phyloP scores from a whole-genome alignment of 768 basidiomycete genomes.

The Leccinum uliginosum region DNA sequence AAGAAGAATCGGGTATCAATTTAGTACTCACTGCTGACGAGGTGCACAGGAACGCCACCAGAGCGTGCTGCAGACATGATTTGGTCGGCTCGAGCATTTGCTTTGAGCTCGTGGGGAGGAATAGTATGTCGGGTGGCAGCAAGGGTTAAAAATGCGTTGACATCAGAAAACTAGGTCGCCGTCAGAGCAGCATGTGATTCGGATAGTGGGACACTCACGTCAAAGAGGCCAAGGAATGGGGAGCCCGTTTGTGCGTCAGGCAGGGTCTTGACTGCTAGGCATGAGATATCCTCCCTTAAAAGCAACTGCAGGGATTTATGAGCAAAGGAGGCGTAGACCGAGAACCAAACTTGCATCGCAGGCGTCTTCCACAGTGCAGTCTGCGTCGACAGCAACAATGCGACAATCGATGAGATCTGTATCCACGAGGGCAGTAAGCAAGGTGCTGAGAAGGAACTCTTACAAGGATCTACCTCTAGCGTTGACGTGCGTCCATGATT shows the following conservation, averaged over 20 bases:
- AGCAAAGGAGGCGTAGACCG: not conserved
- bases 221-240: constrained; percentile 61
- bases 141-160: constrained; percentile 82
- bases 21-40: constrained; percentile 67
- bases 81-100: constrained; percentile 55
- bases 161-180: constrained; percentile 63
- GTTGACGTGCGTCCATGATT: constrained; percentile 49
- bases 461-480: constrained; percentile 48
- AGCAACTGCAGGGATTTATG: constrained; percentile 42
- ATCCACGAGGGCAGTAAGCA: not conserved
- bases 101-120: constrained; percentile 53
- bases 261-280: constrained; percentile 55
- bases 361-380: constrained; percentile 75
- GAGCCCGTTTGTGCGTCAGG: constrained; percentile 18
- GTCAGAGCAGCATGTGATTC: constrained; percentile 6
- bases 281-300: constrained; percentile 56
- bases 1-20: not conserved
- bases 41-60: constrained; percentile 67
- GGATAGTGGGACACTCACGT: constrained; percentile 43
- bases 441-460: not conserved
- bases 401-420: constrained; percentile 69
- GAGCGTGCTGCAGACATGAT: constrained; percentile 73
- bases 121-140: constrained; percentile 77
- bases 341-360: constrained; percentile 54
- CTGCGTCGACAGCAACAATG: constrained; percentile 62